Evolutionary conservation across 352 stramenopile species (phyloP).

Genomic region (Phytophthora aleatoria): DNA sequence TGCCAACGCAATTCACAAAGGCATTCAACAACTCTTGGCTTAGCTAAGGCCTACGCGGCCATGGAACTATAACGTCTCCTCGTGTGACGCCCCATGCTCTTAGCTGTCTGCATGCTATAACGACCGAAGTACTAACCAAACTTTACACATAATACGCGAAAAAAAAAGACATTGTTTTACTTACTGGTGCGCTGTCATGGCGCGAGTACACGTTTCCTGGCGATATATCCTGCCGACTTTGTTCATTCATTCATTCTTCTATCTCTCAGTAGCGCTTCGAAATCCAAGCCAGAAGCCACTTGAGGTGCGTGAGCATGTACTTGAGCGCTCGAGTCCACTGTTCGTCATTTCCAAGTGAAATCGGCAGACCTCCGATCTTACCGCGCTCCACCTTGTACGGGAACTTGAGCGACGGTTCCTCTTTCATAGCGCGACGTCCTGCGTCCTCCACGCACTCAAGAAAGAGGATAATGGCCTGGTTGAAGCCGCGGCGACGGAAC

Average conservation of each 20-base stretch:
- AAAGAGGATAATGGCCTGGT: conserved; percentile 91
- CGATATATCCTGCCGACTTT: conserved; percentile 24
- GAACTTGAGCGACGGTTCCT: conserved; percentile 89
- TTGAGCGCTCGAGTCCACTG: conserved; percentile 93
- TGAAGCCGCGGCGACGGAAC: conserved; percentile 91
- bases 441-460: conserved; percentile 90
- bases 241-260: conserved; percentile 25
- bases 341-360: conserved; percentile 89
- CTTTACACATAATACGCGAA: conserved; percentile 10
- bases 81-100: conserved; percentile 3
- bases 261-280: conserved; percentile 76
- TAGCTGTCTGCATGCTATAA: conserved; percentile 7
- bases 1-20: conserved; percentile 78
- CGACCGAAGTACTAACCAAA: conserved; percentile 11
- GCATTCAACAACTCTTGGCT: conserved; percentile 42
- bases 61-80: conserved; percentile 24
- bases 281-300: conserved; percentile 94
- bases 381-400: conserved; percentile 91
- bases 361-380: conserved; percentile 90
- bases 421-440: conserved; percentile 82
- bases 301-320: conserved; percentile 92
- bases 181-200: conserved; percentile 19
- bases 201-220: conserved; percentile 24
- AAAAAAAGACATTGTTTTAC: conserved; percentile 34
- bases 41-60: background rate